phyloP scores from a whole-genome alignment of 1,284 basidiomycete genomes.

The Irpex sp. region DNA sequence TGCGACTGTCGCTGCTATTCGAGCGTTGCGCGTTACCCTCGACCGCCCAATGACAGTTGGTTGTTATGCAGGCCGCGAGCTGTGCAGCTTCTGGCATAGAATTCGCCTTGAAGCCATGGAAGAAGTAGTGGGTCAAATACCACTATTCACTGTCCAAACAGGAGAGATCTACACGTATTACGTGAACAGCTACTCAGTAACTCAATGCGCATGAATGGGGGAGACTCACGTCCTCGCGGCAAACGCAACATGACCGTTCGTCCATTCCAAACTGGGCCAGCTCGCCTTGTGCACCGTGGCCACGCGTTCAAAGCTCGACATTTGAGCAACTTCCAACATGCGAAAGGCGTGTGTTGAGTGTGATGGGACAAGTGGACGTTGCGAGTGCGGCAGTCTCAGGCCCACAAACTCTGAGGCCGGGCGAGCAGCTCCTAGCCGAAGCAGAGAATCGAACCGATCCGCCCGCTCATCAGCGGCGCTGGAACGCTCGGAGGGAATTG shows the following conservation, averaged over 20 bases:
- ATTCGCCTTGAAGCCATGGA: not conserved
- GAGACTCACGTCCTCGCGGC: not conserved
- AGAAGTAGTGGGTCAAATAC: not conserved
- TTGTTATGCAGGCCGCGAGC: not conserved
- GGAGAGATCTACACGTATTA: constrained; percentile 1
- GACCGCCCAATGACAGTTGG: constrained; percentile 1
- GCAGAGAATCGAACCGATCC: no score
- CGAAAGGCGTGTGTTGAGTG: no score
- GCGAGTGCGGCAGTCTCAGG: no score
- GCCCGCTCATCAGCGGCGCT: no score
- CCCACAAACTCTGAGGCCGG: no score
- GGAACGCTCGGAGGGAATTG: no score
- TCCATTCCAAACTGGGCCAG: no score
- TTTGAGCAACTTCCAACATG: no score
- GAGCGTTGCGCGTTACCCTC: not conserved
- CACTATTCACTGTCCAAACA: not conserved
- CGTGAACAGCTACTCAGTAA: not conserved
- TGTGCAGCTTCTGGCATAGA: not conserved
- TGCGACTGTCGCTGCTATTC: not conserved
- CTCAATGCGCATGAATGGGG: not conserved
- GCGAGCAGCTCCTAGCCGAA: no score
- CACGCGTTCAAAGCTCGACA: no score
- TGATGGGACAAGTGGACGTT: no score
- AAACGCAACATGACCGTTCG: not conserved
- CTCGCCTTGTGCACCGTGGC: no score